Evolutionary conservation across 1,284 basidiomycete species (phyloP), one percentile per base, ranked within the genome.

Genomic region (Paramarasmius palmivorus): DNA sequence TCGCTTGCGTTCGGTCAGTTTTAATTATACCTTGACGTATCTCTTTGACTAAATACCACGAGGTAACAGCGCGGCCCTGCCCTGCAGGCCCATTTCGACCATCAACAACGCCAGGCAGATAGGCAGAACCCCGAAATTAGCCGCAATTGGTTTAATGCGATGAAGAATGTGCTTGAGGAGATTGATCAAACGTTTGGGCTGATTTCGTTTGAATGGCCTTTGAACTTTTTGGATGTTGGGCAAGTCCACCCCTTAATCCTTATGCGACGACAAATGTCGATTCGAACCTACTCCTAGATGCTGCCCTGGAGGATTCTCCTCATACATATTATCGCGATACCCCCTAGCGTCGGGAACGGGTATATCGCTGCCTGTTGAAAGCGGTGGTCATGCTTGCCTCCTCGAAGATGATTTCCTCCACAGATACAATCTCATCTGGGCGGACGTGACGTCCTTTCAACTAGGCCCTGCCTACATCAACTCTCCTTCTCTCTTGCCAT

Each of bases 241-340:
- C 58, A 55, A 45, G 61, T 55, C 17, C 35, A 47, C 37, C 29
- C 7, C 23, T 39, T 36, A 26, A 12, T 26, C 15, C 22, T 15
- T 4, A 20, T n/a, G 19, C 9, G 37, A 25, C 45, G 23, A 45
- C 22, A 3, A 9, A 23, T 26, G 19, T 23, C 41, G 14, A 41
- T 25, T 32, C 36, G n/a, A n/a, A n/a, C n/a, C n/a, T 19, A 37
- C 10, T 10, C 25, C 14, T n/a, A 61, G 61, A 32, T 62, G 59
- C 39, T 59, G 59, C 37, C 61, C 61, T 2, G 61, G 61, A 19
- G 61, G 61, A 15, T 62, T 62, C 49, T 56, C 59, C 2, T 61
- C 61, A 9, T 61, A 61, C 47, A 58, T 62, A 8, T 37, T 62
- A 20, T 49, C 41, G 19, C 53, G 53, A 35, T 57, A 62, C 34